Percentiles rank a stretch among this genome's conserved stretches.
Conservation (phyloP, 2,329 filamentous ascomycete genomes). For the Penicillium hordei region DNA sequence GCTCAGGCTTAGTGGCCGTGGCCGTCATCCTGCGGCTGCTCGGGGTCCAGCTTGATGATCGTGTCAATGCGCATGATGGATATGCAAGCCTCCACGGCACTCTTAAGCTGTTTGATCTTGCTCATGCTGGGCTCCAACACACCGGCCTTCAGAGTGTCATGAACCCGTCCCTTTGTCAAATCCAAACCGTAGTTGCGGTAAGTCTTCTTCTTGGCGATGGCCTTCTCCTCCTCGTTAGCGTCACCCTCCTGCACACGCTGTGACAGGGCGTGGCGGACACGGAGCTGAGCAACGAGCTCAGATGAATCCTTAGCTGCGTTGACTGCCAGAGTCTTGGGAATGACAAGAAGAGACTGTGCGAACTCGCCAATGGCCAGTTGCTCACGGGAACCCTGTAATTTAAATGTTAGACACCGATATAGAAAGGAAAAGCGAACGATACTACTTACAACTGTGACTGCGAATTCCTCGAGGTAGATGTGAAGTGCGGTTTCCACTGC, state of each 20-base stretch:
- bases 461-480: constrained; percentile 98
- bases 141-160: constrained; percentile 90
- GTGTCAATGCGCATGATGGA: constrained; percentile 99
- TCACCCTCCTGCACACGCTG: constrained; percentile 89
- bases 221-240: constrained; percentile 75
- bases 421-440: constrained; percentile 1
- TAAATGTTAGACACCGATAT: constrained; percentile 9
- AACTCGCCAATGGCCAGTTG: constrained; percentile 98
- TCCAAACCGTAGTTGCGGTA: constrained; percentile 99
- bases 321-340: constrained; percentile 93
- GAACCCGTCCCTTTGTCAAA: constrained; percentile 81
- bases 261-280: constrained; percentile 88
- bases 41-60: constrained; percentile 94
- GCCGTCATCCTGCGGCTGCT: constrained; percentile 77
- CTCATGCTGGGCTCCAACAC: constrained; percentile 97
- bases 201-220: constrained; percentile 86
- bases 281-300: constrained; percentile 91
- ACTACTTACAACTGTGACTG: constrained; percentile 77
- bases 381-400: constrained; percentile 73
- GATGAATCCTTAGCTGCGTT: constrained; percentile 97
- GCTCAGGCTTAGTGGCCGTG: constrained; percentile 68
- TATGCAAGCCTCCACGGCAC: constrained; percentile 96
- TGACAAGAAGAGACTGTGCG: constrained; percentile 86
- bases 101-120: constrained; percentile 98
- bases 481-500: constrained; percentile 98